Percentiles rank a stretch among this genome's conserved stretches.
phyloP scores from a whole-genome alignment of 805 yeast species.

The Kluyveromyces nonfermentans region DNA sequence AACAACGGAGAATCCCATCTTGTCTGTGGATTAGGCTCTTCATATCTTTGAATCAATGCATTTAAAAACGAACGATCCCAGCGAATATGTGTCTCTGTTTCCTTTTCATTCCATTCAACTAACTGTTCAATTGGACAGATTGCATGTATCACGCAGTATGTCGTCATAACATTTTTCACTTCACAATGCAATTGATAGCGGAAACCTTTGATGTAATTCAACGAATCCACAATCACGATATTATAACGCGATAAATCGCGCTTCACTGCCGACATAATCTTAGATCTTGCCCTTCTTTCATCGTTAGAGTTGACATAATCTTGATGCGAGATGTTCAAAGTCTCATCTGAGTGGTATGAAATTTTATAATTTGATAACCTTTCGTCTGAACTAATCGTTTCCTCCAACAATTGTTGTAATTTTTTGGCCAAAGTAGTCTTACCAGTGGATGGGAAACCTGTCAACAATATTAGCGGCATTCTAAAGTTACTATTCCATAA shows the following conservation, averaged over 20 bases:
- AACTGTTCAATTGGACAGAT: conserved; percentile 59
- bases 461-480: conserved; percentile 79
- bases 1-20: conserved; percentile 95
- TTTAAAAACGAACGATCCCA: conserved; percentile 63
- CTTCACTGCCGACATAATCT: conserved; percentile 82
- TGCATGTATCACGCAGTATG: conserved; percentile 75
- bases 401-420: conserved; percentile 40
- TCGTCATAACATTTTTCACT: conserved; percentile 73
- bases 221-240: conserved; percentile 76
- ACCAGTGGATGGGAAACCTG: conserved; percentile 84
- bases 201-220: conserved; percentile 89
- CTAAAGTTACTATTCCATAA: neutral
- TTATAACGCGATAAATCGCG: conserved; percentile 60
- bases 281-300: conserved; percentile 77
- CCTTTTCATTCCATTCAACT: conserved; percentile 46
- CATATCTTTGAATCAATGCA: conserved; percentile 75
- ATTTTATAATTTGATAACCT: conserved; percentile 42
- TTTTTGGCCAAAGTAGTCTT: conserved; percentile 65
- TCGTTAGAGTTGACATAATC: conserved; percentile 61
- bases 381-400: conserved; percentile 37
- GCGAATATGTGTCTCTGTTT: conserved; percentile 21
- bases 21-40: conserved; percentile 79
- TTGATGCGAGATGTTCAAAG: conserved; percentile 59
- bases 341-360: conserved; percentile 66
- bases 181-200: conserved; percentile 92